Conservation (phyloP, 306 rosid species). For the Cicer bijugum region DNA sequence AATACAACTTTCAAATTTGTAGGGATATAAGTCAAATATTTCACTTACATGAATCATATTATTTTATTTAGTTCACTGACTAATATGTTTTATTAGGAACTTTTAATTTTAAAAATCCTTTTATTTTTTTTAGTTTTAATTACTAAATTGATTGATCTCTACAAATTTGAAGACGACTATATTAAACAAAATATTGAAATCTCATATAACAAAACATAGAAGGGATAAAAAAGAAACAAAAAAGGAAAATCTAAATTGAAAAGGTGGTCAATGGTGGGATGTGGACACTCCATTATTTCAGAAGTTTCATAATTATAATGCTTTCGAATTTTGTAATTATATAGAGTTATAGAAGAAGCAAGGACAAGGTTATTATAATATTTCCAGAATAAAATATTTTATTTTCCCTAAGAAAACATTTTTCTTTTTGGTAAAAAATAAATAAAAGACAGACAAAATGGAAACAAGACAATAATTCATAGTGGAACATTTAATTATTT, state of each 20-base stretch:
- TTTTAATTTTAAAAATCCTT: too few relatives aligned
- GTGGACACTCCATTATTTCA: slow-evolving; percentile 37
- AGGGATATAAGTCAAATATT: neutral
- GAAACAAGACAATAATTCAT: neutral
- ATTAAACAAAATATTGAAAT: slow-evolving; percentile 20
- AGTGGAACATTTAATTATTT: too few relatives aligned
- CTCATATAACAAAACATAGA: neutral
- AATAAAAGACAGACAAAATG: neutral
- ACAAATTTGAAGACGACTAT: too few relatives aligned
- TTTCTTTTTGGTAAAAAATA: neutral
- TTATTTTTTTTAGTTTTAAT: neutral
- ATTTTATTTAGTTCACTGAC: neutral
- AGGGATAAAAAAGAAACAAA: too few relatives aligned
- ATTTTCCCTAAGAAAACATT: neutral
- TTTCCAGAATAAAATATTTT: slow-evolving; percentile 16
- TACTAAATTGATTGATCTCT: neutral
- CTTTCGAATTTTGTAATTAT: slow-evolving; percentile 35
- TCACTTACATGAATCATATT: too few relatives aligned
- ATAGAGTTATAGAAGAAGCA: slow-evolving; percentile 14
- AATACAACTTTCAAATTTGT: neutral
- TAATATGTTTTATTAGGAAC: too few relatives aligned
- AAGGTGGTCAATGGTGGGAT: slow-evolving; percentile 48
- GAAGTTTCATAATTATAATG: slow-evolving; percentile 35
- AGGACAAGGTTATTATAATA: slow-evolving; percentile 6
- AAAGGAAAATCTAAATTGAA: slow-evolving; percentile 19